Evolutionary conservation across 106 monocot species (phyloP).

Genomic region (Xerophyta viscosa): DNA sequence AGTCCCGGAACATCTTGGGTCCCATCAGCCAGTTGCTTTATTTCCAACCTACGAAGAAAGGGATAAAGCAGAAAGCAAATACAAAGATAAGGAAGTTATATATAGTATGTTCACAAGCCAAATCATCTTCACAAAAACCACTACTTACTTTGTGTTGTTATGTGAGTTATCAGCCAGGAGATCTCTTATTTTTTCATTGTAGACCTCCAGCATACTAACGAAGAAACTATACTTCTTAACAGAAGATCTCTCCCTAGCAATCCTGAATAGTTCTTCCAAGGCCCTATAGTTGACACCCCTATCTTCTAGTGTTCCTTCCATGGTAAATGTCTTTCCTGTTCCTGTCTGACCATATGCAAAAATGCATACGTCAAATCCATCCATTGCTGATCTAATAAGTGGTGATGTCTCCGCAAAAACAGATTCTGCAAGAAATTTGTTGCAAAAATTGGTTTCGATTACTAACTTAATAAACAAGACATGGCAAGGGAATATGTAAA

Average conservation of each 20-base stretch:
- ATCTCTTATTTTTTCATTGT: slow-evolving; percentile 91
- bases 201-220: slow-evolving; percentile 89
- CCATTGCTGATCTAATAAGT: slow-evolving; percentile 71
- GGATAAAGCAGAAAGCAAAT: neutral
- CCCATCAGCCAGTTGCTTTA: slow-evolving; percentile 82
- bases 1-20: slow-evolving; percentile 88
- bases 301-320: slow-evolving; percentile 86
- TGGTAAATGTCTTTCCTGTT: slow-evolving; percentile 95
- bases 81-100: too few relatives aligned
- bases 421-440: slow-evolving; percentile 32
- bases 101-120: too few relatives aligned
- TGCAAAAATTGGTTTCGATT: neutral
- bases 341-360: slow-evolving; percentile 98
- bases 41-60: slow-evolving; percentile 57
- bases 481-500: too few relatives aligned
- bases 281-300: slow-evolving; percentile 91
- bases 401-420: slow-evolving; percentile 81
- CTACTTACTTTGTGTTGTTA: slow-evolving; percentile 45
- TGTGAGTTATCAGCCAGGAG: slow-evolving; percentile 55
- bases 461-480: too few relatives aligned
- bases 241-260: slow-evolving; percentile 31
- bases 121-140: too few relatives aligned
- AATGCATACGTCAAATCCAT: slow-evolving; percentile 89
- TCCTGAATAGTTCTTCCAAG: slow-evolving; percentile 73
- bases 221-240: slow-evolving; percentile 48